Base-by-base conservation (phyloP, 2,329 filamentous ascomycete genomes). In the Dactylellina haptotyla region DNA sequence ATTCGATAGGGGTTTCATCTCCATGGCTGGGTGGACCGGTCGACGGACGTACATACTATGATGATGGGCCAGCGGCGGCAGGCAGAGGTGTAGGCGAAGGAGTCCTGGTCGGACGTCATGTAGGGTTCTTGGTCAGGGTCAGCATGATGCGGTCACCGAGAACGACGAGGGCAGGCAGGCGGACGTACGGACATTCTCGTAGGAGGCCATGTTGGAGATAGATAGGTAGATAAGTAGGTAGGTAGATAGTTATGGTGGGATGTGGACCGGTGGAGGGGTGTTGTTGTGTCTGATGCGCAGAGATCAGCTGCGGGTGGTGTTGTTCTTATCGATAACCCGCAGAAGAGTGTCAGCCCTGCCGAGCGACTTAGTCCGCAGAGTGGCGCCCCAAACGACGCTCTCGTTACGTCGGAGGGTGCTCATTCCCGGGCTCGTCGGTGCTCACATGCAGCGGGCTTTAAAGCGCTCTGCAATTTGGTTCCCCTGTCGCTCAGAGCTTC, bases 31-130 rank as follows among this genome's bases (percentile, higher is more conserved):
- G 10, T 43, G n/a, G 56, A 26, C 4, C 8, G 28, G n/a, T 45
- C 10, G 2, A 46, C 12, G 41, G 41, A 23, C 18, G 16, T 5
- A 37, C 86, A 80, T 78, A 96, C 92, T 78, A 99, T 83, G 79
- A 99, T 99, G 65, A 97, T 85, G 14, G 95, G 95, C 95, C 94
- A 99, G 80, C 95, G 86, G 77, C 93, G 89, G 79, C 90, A 86
- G 32, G 92, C 94, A 6, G 95, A 97, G 72, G 89, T 85, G 81
- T 89, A 92, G 58, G 91, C 95, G 80, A 98, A 98, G 51, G 93
- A 97, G 43, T 85, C 90, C 78, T 87, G 87, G 83, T 98, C 93
- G 78, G 86, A 88, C 37, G 93, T 98, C 77, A 85, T 85, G 80
- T 90, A 96, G 74, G 87, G 88, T 50, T 89, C 91, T 96, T n/a